Conservation (phyloP, 2,329 filamentous ascomycete genomes). For the Emericellopsis cladophorae region DNA sequence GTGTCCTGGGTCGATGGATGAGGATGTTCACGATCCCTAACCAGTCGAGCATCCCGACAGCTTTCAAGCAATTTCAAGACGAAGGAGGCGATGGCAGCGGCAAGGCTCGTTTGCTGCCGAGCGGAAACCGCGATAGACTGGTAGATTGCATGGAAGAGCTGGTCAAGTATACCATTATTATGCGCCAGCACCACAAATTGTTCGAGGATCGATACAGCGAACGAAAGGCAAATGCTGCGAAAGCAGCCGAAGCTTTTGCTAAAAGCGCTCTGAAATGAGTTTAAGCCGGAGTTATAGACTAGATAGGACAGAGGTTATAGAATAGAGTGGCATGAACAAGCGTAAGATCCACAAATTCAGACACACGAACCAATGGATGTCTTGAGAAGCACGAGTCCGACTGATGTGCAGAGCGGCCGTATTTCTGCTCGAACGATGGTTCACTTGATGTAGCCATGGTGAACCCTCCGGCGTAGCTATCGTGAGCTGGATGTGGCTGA, state of each 20-base stretch:
- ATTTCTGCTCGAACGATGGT: no score
- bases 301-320: no score
- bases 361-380: no score
- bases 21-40: constrained; percentile 57
- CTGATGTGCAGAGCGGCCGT: no score
- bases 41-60: constrained; percentile 49
- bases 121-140: constrained; percentile 43
- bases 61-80: constrained; percentile 47
- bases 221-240: constrained; percentile 2
- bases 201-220: constrained; percentile 54
- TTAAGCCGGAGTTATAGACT: no score
- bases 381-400: no score
- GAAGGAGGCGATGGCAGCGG: constrained; percentile 25
- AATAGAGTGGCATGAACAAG: no score
- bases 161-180: constrained; percentile 55
- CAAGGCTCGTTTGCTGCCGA: constrained; percentile 30
- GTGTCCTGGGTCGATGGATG: constrained; percentile 57
- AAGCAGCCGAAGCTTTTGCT: background rate
- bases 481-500: no score
- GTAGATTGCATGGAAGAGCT: constrained; percentile 61
- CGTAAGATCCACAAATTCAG: no score
- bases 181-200: constrained; percentile 46
- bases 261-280: no score
- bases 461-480: no score
- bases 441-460: no score